Percentiles rank a stretch among this genome's conserved stretches.
Conservation (phyloP, 345 rosid species). For the Arabidopsis arenosa region DNA sequence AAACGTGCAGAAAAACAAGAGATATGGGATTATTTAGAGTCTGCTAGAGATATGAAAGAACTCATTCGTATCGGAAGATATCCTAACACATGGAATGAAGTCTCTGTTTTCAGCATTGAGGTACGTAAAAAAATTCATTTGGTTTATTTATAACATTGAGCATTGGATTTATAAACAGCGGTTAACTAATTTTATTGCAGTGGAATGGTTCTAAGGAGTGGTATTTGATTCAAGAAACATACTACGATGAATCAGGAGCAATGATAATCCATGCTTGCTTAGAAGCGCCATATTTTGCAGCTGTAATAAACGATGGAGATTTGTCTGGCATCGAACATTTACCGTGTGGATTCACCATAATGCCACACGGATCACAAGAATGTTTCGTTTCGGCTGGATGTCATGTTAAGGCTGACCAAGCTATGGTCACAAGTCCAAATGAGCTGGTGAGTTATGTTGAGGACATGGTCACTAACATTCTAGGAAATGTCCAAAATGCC, state of each 20-base stretch:
- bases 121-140: slow-evolving; percentile 36
- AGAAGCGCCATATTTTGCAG: slow-evolving; percentile 38
- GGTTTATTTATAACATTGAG: background rate
- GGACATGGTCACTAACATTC: slow-evolving; percentile 31
- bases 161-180: background rate
- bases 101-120: slow-evolving; percentile 50
- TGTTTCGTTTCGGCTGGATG: slow-evolving; percentile 49
- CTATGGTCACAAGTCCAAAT: slow-evolving; percentile 40
- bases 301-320: slow-evolving; percentile 49
- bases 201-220: background rate
- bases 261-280: slow-evolving; percentile 55
- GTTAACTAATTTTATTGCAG: background rate
- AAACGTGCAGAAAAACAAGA: slow-evolving; percentile 44
- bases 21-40: slow-evolving; percentile 50
- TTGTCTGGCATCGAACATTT: slow-evolving; percentile 38
- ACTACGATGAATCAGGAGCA: slow-evolving; percentile 51
- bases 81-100: slow-evolving; percentile 44
- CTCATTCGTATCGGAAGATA: slow-evolving; percentile 47
- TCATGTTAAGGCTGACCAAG: slow-evolving; percentile 48
- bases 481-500: slow-evolving; percentile 46
- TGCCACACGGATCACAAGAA: slow-evolving; percentile 44
- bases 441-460: slow-evolving; percentile 45
- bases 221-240: slow-evolving; percentile 59
- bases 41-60: slow-evolving; percentile 45
- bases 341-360: slow-evolving; percentile 57